Evolutionary conservation across 75 land plant genomes (phyloP).

Genomic region (Larix kaempferi): DNA sequence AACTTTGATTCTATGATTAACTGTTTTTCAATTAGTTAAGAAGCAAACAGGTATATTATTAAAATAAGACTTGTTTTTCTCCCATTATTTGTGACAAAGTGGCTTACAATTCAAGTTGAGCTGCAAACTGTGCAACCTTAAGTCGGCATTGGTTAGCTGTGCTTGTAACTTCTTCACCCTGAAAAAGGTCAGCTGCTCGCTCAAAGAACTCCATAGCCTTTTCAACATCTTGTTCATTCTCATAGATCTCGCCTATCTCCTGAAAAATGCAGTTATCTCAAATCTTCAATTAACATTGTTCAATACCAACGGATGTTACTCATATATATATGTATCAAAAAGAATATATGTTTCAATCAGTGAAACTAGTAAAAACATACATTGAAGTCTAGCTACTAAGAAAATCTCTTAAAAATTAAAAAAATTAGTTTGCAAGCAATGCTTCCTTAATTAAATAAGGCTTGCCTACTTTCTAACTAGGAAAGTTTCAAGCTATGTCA

Average conservation of each 20-base stretch:
- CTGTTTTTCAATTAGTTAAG: neutral
- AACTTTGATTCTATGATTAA: neutral
- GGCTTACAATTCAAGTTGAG: slow-evolving; percentile 81
- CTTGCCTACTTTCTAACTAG: neutral
- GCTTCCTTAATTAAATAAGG: neutral
- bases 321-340: neutral
- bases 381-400: neutral
- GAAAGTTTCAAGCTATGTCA: neutral
- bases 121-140: slow-evolving; percentile 91
- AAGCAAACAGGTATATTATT: neutral
- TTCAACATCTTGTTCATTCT: slow-evolving; percentile 63
- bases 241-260: slow-evolving; percentile 92
- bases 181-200: slow-evolving; percentile 84
- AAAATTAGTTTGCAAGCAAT: neutral
- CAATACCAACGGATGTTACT: neutral
- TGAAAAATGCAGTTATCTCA: slow-evolving; percentile 15
- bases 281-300: neutral
- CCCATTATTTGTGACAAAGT: neutral
- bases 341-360: too few species aligned
- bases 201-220: slow-evolving; percentile 72
- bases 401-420: neutral
- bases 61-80: neutral
- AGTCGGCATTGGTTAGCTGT: slow-evolving; percentile 87
- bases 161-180: slow-evolving; percentile 77
- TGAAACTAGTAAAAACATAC: too few species aligned